phyloP scores from a whole-genome alignment of 2,329 filamentous ascomycete genomes.

The Stagonosporopsis rhizophila region DNA sequence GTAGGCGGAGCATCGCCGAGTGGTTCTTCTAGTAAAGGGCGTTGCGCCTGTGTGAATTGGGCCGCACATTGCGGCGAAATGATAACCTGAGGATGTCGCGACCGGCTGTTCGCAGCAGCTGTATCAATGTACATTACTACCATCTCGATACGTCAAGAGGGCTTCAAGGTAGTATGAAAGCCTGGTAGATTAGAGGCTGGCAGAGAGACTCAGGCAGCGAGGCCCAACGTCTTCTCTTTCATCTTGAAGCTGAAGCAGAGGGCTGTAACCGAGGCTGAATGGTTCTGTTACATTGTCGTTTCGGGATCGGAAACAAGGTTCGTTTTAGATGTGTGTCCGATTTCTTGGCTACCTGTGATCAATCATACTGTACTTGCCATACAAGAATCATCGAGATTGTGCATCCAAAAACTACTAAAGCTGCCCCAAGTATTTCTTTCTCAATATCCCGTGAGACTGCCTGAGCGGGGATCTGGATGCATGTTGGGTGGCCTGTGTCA shows the following conservation, averaged over 20 bases:
- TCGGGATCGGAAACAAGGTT: slow-evolving; percentile 35
- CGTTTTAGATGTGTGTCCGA: slow-evolving; percentile 27
- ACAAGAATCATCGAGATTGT: not conserved
- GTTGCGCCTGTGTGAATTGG: slow-evolving; percentile 27
- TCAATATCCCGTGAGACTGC: not conserved
- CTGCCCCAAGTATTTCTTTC: not conserved
- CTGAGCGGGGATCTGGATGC: not conserved
- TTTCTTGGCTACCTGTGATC: slow-evolving; percentile 1
- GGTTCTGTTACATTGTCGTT: slow-evolving; percentile 35
- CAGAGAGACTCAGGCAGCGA: slow-evolving; percentile 10
- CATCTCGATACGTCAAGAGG: not conserved
- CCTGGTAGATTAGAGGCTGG: not conserved
- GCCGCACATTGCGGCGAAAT: slow-evolving; percentile 22
- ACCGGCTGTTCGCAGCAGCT: slow-evolving; percentile 38
- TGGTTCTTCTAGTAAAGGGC: slow-evolving; percentile 36
- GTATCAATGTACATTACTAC: slow-evolving; percentile 44
- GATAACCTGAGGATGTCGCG: slow-evolving; percentile 27
- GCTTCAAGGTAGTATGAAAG: not conserved
- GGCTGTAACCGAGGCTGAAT: slow-evolving; percentile 5
- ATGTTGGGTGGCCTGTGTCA: not conserved
- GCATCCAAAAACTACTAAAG: not conserved
- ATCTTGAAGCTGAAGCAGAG: not conserved
- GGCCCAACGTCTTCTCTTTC: not conserved
- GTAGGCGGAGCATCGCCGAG: slow-evolving; percentile 36
- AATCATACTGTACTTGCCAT: not conserved